These are phyloP conservation scores for Pyronema omphalodes DNA, from an alignment of 495 filamentous ascomycete genomes.

Conservation along the genomic window DNA sequence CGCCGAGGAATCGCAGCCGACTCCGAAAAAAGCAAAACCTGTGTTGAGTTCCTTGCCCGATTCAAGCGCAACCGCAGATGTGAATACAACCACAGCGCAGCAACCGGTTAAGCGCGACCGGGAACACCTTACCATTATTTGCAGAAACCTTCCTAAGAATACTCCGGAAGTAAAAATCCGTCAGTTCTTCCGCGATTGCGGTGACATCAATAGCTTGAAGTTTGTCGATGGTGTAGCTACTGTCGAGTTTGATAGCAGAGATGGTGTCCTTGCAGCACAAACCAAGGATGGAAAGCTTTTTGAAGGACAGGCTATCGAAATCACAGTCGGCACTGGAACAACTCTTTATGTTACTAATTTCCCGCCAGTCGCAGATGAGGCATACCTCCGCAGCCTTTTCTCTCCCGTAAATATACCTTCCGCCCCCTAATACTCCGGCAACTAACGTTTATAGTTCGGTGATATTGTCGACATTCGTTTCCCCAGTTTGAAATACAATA, in stretches of 20 bases:
- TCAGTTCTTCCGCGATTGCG: constrained; percentile 75
- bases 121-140: constrained; percentile 70
- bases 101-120: constrained; percentile 53
- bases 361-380: constrained; percentile 66
- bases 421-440: no score
- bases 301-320: constrained; percentile 47
- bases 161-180: constrained; percentile 53
- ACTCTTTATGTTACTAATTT: constrained; percentile 87
- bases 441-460: constrained; percentile 35
- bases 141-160: constrained; percentile 51
- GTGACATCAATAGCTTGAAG: constrained; percentile 58
- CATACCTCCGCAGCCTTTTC: constrained; percentile 60
- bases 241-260: constrained; percentile 65
- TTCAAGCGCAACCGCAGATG: neutral
- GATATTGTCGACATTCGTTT: constrained; percentile 73
- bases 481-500: constrained; percentile 76
- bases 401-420: constrained; percentile 1
- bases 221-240: constrained; percentile 45
- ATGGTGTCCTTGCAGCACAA: constrained; percentile 65
- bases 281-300: constrained; percentile 61
- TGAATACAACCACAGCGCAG: constrained; percentile 13
- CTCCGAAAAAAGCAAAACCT: constrained; percentile 16
- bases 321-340: constrained; percentile 50
- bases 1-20: constrained; percentile 13
- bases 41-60: constrained; percentile 14